Evolutionary conservation across 2,329 filamentous ascomycete species (phyloP).

Genomic region (Xylariales sp.): DNA sequence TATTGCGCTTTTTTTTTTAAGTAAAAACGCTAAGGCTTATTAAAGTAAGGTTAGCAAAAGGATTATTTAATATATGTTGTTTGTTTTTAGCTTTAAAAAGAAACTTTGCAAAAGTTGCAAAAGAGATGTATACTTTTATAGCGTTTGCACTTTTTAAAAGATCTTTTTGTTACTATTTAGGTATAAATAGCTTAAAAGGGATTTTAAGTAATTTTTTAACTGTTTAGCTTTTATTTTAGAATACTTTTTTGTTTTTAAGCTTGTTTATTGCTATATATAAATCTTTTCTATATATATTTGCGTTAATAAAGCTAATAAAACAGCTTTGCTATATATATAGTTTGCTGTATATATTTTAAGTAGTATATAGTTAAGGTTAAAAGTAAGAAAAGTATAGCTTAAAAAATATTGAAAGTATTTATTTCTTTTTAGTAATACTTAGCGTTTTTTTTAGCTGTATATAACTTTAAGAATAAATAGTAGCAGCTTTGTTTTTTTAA

Average conservation of each 20-base stretch:
- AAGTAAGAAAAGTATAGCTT: background rate
- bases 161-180: background rate
- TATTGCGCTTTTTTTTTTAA: no score
- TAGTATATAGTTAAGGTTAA: background rate
- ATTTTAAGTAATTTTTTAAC: background rate
- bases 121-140: background rate
- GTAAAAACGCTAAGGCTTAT: no score
- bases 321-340: background rate
- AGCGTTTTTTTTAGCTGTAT: no score
- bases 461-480: background rate
- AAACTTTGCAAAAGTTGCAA: background rate
- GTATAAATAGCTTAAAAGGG: background rate
- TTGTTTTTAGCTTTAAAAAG: background rate
- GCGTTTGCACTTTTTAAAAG: background rate
- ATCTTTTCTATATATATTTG: background rate
- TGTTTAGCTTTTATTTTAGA: background rate
- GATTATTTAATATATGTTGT: no score
- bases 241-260: background rate
- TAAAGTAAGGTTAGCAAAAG: no score
- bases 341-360: background rate
- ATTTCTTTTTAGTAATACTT: no score
- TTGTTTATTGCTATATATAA: background rate
- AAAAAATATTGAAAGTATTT: no score
- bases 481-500: background rate
- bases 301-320: background rate